These are phyloP conservation scores for Fusarium ambrosium DNA, from an alignment of 2,329 filamentous ascomycete genomes.

Conservation along the genomic window DNA sequence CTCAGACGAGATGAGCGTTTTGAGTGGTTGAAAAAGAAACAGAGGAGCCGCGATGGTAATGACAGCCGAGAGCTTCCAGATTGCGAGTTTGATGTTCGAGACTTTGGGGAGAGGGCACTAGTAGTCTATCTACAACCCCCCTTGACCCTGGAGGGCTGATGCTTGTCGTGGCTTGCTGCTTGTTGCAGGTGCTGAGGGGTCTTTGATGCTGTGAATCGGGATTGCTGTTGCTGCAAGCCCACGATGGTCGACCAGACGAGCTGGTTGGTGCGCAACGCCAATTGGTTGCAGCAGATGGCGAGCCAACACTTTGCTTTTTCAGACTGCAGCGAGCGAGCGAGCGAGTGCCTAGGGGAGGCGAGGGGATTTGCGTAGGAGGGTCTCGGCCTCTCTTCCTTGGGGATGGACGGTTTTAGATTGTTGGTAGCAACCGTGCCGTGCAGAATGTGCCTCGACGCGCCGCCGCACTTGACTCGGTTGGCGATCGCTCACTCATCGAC, in stretches of 20 bases:
- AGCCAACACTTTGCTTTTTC: conserved; percentile 35
- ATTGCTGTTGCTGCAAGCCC: conserved; percentile 25
- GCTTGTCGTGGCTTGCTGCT: conserved; percentile 1
- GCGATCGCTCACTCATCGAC: conserved; percentile 28
- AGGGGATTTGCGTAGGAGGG: conserved; percentile 12
- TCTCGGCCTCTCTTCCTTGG: conserved; percentile 25
- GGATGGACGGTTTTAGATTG: conserved; percentile 9
- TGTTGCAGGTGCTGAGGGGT: conserved; percentile 19
- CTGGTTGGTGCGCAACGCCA: conserved; percentile 35
- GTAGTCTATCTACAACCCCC: conserved; percentile 24
- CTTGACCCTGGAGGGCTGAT: conserved; percentile 12
- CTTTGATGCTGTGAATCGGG: conserved; percentile 9
- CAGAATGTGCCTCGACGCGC: conserved; percentile 11
- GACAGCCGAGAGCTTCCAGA: conserved; percentile 8
- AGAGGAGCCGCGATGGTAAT: background rate
- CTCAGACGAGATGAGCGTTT: background rate
- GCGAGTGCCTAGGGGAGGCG: conserved; percentile 1
- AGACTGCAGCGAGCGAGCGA: conserved; percentile 6
- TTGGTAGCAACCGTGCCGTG: conserved; percentile 13
- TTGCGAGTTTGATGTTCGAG: conserved; percentile 11
- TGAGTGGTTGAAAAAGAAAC: background rate
- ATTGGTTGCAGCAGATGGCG: conserved; percentile 21
- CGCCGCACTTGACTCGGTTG: conserved; percentile 21
- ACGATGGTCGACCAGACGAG: conserved; percentile 28
- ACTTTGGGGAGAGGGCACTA: conserved; percentile 20